Evolutionary conservation across 2,329 filamentous ascomycete species (phyloP), one percentile per base, ranked within the genome.

Genomic region (Coniochaeta hoffmannii): DNA sequence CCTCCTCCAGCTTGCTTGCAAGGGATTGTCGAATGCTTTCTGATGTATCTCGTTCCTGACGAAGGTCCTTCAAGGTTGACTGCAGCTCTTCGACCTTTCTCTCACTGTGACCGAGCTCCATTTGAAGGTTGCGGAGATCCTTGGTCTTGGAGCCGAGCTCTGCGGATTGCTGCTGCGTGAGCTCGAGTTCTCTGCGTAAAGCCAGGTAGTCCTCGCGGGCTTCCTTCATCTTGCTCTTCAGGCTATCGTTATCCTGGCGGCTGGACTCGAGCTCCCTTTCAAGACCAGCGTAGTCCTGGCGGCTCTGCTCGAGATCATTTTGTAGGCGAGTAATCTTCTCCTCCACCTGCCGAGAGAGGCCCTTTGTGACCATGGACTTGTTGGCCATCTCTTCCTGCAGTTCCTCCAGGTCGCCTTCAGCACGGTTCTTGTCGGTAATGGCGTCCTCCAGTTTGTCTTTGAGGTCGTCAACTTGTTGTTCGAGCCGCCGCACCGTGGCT

Each of bases 331-430:
- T 72, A 9, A 83, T 73, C 68, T 85, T 89, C 61, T 89, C 87
- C 63, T 92, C 87, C 17, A 90, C 78, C 69, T 92, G 88, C 31
- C 87, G 81, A 53, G 83, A 88, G 9, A 90, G 76, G 2, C 86
- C 87, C 65, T 88, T 90, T 12, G 87, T 88, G 54, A 83, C 83
- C 35, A 90, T 79, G 0, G 88, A 92, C 63, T 90, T 91, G 70
- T 92, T 86, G 22, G 87, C 80, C 79, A 91, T 83, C 63, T 91
- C 88, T 54, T 89, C 86, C 59, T 89, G 87, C 24, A 91, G 75
- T 63, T 87, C 83, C 62, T 85, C 78, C 15, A 87, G 71, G 57
- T 87, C 78, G 7, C 70, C 72, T 62, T 85, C 80, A 2, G 83
- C 83, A 30, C 78, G 76, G 22, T 81, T 74, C 61, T 81, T 82